Conservation (phyloP, 2,329 filamentous ascomycete species). For the Alternaria sp. region DNA sequence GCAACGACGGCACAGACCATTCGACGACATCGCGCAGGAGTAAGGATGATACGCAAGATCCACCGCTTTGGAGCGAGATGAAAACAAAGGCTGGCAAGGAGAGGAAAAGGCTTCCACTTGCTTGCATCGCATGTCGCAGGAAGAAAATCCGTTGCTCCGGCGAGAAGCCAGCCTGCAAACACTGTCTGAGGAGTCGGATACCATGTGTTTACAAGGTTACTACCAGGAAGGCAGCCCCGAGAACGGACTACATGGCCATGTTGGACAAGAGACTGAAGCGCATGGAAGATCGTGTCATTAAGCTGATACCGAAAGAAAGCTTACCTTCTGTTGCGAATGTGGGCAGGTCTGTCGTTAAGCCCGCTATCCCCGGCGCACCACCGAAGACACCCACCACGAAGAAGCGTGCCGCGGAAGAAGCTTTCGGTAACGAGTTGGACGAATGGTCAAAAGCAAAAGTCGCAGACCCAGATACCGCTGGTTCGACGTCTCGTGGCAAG, state of each 20-base stretch:
- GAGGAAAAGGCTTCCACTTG: constrained; percentile 87
- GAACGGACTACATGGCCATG: constrained; percentile 99
- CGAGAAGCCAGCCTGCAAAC: constrained; percentile 97
- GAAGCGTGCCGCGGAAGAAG: constrained; percentile 86
- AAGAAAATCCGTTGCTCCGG: constrained; percentile 99
- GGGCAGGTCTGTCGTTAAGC: constrained; percentile 84
- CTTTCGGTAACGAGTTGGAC: constrained; percentile 82
- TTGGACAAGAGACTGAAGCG: constrained; percentile 92
- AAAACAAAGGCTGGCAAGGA: constrained; percentile 85
- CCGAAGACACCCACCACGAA: constrained; percentile 68
- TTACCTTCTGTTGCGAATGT: constrained; percentile 72
- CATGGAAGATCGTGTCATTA: constrained; percentile 98
- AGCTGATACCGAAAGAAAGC: constrained; percentile 88
- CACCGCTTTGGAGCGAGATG: constrained; percentile 61
- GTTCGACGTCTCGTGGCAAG: constrained; percentile 52
- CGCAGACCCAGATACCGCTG: constrained; percentile 62
- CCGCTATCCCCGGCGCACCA: constrained; percentile 68
- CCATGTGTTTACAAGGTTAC: constrained; percentile 98
- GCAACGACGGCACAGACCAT: constrained; percentile 37
- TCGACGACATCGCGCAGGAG: constrained; percentile 35
- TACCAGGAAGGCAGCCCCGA: constrained; percentile 88
- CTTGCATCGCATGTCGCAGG: constrained; percentile 92
- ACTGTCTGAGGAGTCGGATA: constrained; percentile 89
- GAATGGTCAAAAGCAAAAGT: constrained; percentile 74
- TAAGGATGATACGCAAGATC: constrained; percentile 44